Base-by-base conservation (phyloP, 2,329 filamentous ascomycete genomes). In the Talaromyces rugulosus region DNA sequence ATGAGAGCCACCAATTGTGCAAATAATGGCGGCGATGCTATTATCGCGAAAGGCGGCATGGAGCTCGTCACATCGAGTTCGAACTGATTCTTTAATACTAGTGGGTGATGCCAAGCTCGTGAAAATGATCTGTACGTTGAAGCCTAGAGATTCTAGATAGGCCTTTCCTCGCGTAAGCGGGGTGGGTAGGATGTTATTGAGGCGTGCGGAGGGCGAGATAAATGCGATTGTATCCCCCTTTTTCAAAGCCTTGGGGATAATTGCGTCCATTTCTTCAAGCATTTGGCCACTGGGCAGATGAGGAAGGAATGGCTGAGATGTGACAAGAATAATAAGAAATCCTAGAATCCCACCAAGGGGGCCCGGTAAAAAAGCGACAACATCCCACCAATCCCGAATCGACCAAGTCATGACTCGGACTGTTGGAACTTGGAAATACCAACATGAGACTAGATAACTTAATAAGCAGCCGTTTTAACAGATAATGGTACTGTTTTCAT, bases 201-300 rank as follows among this genome's bases (percentile, higher is more conserved):
- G 53, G 5, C 72, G 68, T 4, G 60, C 51, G 6, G 72, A 74
- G 5, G 71, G 70, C 2, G 72, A 72, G 23, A 74, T 47, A 50
- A 73, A 69, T 2, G 72, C 71, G 33, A 74, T 72, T 12, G 65
- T 69, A 50, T 71, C 71, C 42, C 71, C 68, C 34, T 36, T 58
- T 30, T 65, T 60, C 12, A 72, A 57, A 14, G 65, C 63, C 47
- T 58, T 56, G 9, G 69, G 69, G 33, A 68, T 27, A 14, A 50
- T 36, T 14, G 34, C 4, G 12, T 36, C 14, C 34, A 36, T 36
- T 36, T 34, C 5, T 5, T 23, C 23, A 23, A 23, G 2, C 23
- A 23, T 23, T 23, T 23, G 23, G 23, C 23, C 23, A 23, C 23
- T 23, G 12, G 16, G 34, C 5, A 36, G 34, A 5, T 5, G 33